Evolutionary conservation across 805 yeast genomes (phyloP).

Genomic region (Pichia manshurica): DNA sequence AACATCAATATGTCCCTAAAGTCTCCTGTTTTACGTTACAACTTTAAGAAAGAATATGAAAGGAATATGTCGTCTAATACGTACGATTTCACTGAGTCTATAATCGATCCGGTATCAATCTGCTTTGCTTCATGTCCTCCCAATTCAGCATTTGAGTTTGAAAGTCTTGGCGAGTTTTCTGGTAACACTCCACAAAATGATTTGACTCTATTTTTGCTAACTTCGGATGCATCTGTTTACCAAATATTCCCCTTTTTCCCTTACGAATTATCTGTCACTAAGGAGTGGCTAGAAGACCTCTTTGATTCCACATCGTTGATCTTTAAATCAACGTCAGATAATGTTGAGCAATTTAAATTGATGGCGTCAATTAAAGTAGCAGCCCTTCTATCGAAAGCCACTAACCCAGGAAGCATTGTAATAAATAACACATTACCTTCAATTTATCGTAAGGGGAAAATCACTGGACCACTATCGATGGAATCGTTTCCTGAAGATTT

Average conservation of each 20-base stretch:
- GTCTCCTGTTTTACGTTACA: slow-evolving; percentile 19
- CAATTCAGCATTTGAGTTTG: background rate
- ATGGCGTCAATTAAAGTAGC: slow-evolving; percentile 25
- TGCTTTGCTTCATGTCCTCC: slow-evolving; percentile 36
- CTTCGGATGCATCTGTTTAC: slow-evolving; percentile 53
- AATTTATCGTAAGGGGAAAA: slow-evolving; percentile 18
- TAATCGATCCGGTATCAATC: slow-evolving; percentile 36
- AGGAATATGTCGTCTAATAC: slow-evolving; percentile 23
- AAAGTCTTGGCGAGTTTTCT: background rate
- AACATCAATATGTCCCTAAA: slow-evolving; percentile 29
- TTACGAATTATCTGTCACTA: slow-evolving; percentile 33
- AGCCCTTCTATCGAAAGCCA: slow-evolving; percentile 15
- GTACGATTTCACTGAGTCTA: slow-evolving; percentile 10
- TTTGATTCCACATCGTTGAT: slow-evolving; percentile 24
- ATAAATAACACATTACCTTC: slow-evolving; percentile 16
- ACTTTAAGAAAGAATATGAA: slow-evolving; percentile 17
- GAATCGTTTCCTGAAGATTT: slow-evolving; percentile 50
- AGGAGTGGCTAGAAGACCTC: slow-evolving; percentile 25
- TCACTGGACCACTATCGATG: slow-evolving; percentile 47
- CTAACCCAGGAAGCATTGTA: slow-evolving; percentile 9
- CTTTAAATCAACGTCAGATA: slow-evolving; percentile 22
- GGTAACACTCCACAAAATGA: slow-evolving; percentile 19
- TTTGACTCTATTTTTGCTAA: slow-evolving; percentile 47
- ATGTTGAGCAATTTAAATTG: slow-evolving; percentile 8
- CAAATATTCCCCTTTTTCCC: slow-evolving; percentile 64